Base-by-base conservation (phyloP, 192 early-diverging fungal species). In the Phlyctochytrium bullatum region DNA sequence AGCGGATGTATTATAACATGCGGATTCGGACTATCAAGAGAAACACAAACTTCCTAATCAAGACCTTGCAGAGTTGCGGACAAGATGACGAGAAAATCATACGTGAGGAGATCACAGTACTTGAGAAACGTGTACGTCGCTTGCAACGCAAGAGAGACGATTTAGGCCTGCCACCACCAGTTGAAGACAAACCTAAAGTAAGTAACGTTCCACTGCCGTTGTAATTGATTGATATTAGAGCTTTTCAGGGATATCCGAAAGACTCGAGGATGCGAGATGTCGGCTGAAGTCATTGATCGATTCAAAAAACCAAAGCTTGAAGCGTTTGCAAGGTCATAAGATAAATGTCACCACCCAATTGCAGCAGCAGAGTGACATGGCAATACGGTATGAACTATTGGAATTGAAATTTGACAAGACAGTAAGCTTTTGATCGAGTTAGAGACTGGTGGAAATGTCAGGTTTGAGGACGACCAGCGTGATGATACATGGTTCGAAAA, bases 1-100 rank as follows among this genome's bases (percentile, higher is more conserved):
- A 87, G 67, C 62, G 80, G 30, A 87, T 87, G 85, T 87, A 86
- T 63, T 87, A 87, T 69, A 87, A 82, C 53, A 87, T 86, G 81
- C 72, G 84, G 23, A 86, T 86, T 36, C 65, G 76, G 28, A 86
- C 85, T 0, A 82, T 87, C 50, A 77, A 83, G 53, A 66, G 85
- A 17, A 87, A 87, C 71, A 74, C 77, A 20, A 80, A 83, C 62
- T 83, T 87, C 64, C 64, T 87, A 30, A 64, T 75, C 30, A 78
- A 78, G 56, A 60, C 76, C n/a, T 59, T 87, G 20, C 69, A 66
- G 17, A 65, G 28, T n/a, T 3, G 34, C 51, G 36, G 62, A n/a
- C 65, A 54, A 14, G 36, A 25, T 3, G 74, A 76, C 30, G 57
- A 68, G 34, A 40, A 56, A 0, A 14, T 3, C 3, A 27, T 83